Conservation (phyloP, 192 early-diverging fungal species). For the Spizellomyces punctatus region DNA sequence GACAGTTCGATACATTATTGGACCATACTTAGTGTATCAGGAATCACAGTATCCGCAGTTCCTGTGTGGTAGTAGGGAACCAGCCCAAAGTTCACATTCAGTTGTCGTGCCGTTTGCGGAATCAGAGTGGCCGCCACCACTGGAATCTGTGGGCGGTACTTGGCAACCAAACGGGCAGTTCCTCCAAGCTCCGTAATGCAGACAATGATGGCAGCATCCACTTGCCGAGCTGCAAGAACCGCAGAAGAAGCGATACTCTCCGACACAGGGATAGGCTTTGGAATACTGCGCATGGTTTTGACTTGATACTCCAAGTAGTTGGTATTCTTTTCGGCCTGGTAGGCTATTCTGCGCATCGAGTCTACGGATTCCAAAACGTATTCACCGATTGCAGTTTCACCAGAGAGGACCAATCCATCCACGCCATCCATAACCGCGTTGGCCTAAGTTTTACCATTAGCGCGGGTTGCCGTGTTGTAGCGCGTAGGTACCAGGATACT, state of each 20-base stretch:
- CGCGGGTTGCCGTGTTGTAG: neutral
- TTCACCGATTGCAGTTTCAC: conserved; percentile 59
- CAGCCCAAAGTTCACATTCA: conserved; percentile 55
- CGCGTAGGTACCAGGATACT: neutral
- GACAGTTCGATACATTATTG: neutral
- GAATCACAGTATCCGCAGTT: conserved; percentile 35
- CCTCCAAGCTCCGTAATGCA: conserved; percentile 55
- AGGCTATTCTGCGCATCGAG: conserved; percentile 53
- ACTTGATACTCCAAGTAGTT: conserved; percentile 63
- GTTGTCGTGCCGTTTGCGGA: conserved; percentile 53
- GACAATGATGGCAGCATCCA: conserved; percentile 56
- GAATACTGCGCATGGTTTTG: conserved; percentile 57
- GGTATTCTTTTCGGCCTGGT: conserved; percentile 57
- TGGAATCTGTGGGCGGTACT: conserved; percentile 61
- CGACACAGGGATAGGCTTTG: conserved; percentile 58
- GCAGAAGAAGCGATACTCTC: conserved; percentile 64
- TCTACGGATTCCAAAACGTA: conserved; percentile 53
- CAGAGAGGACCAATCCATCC: conserved; percentile 61
- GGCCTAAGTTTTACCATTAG: conserved; percentile 18
- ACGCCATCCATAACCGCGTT: conserved; percentile 67
- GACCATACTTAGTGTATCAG: conserved; percentile 41
- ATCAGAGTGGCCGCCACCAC: conserved; percentile 56
- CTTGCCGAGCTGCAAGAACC: conserved; percentile 55
- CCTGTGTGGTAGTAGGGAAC: conserved; percentile 54
- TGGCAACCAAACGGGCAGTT: conserved; percentile 58